Conservation (phyloP, 331 rosid genomes). For the Quercus lobata region DNA sequence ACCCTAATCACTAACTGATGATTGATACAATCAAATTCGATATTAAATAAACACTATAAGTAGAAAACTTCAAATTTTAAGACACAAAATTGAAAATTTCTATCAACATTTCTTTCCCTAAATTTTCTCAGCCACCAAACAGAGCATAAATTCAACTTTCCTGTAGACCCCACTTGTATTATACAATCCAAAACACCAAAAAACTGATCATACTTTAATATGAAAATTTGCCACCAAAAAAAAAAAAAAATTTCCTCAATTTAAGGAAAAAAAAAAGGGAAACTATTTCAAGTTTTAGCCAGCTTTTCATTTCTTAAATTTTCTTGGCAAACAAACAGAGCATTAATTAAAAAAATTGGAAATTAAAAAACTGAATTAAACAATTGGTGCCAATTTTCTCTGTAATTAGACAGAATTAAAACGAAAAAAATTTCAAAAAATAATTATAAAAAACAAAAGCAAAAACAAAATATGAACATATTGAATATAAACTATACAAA, state of each 20-base stretch:
- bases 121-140: conserved; percentile 9
- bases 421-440: not conserved
- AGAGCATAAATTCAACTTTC: not conserved
- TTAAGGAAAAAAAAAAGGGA: not conserved
- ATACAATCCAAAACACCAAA: not conserved
- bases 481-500: not conserved
- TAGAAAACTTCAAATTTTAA: no score
- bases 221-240: not conserved
- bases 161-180: not conserved
- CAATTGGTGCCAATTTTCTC: not conserved
- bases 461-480: conserved; percentile 1
- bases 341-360: not conserved
- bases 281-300: not conserved
- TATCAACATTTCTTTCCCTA: not conserved
- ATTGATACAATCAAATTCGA: no score
- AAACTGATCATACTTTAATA: not conserved
- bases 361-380: not conserved
- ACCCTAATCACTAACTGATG: no score
- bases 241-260: not conserved
- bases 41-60: no score
- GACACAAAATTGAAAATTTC: not conserved
- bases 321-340: not conserved
- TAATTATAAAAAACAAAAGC: conserved; percentile 17
- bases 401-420: not conserved
- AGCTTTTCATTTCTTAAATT: not conserved